These are phyloP conservation scores for Rhodotorula sp. DNA, from an alignment of 1,284 basidiomycete species.

Conservation along the genomic window DNA sequence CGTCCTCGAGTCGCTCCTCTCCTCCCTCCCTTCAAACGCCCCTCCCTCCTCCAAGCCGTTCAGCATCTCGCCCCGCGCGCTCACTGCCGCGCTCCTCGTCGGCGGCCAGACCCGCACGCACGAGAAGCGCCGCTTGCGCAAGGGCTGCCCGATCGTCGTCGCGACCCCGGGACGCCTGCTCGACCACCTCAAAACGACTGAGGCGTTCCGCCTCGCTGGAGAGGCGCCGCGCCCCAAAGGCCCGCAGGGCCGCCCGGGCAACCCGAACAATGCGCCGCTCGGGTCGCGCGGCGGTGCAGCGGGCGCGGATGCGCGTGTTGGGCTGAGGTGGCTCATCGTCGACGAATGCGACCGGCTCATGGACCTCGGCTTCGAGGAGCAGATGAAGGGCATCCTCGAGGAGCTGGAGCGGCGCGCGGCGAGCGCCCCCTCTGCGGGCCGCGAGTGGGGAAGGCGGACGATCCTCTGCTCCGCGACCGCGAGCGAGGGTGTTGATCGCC, in stretches of 20 bases:
- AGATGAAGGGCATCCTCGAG: slow-evolving; percentile 73
- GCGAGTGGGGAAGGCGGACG: slow-evolving; percentile 58
- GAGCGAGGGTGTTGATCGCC: slow-evolving; percentile 87
- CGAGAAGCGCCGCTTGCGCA: slow-evolving; percentile 71
- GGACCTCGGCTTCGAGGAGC: slow-evolving; percentile 60
- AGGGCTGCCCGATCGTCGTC: slow-evolving; percentile 71
- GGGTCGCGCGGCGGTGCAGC: neutral
- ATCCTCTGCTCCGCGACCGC: slow-evolving; percentile 97
- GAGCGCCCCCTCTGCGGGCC: neutral
- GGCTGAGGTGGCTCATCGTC: slow-evolving; percentile 80
- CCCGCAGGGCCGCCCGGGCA: slow-evolving; percentile 7
- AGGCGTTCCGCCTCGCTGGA: slow-evolving; percentile 46
- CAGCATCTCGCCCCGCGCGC: slow-evolving; percentile 53
- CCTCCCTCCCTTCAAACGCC: slow-evolving; percentile 53
- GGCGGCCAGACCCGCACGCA: slow-evolving; percentile 72
- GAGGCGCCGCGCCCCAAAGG: slow-evolving; percentile 24
- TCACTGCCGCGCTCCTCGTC: slow-evolving; percentile 84
- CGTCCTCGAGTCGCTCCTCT: slow-evolving; percentile 64
- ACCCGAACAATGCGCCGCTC: slow-evolving; percentile 20
- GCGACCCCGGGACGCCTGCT: slow-evolving; percentile 70
- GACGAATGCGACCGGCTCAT: slow-evolving; percentile 93
- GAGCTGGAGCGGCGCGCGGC: slow-evolving; percentile 63
- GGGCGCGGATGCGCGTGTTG: slow-evolving; percentile 37
- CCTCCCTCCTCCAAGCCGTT: slow-evolving; percentile 2
- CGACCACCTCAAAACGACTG: slow-evolving; percentile 78